Evolutionary conservation across 2,329 filamentous ascomycete species (phyloP), one percentile per base, ranked within the genome.

Genomic region (Emmonsia crescens): DNA sequence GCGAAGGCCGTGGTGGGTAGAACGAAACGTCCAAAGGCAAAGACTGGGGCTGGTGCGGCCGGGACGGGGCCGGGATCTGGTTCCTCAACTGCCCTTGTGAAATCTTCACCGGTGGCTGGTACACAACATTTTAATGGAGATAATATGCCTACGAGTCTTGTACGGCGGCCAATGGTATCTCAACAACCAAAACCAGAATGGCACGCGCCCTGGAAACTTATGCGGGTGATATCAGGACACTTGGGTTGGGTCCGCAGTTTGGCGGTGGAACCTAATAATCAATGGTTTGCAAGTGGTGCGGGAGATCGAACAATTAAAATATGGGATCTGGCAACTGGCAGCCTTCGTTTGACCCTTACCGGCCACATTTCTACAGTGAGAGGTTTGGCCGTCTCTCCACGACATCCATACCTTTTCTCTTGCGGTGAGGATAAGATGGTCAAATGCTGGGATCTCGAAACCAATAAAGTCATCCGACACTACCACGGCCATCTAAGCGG

Each of bases 351-450:
- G 65, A 96, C 93, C 0, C 78, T 97, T 64, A 97, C 93, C 1
- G 93, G 93, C 42, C 93, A 96, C 75, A 96, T 96, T 70, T 95
- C 90, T 57, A 95, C 91, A 4, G 92, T 96, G 0, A 86, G 92
- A 60, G 94, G 94, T 1, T 82, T 99, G 56, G 94, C 93, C 0
- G 90, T 99, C 8, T 96, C 91, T 24, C 89, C 92, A 19, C 82
- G 94, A 55, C 94, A 99, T 76, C 95, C 94, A 0, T 99, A 99
- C 72, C 83, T 99, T 10, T 99, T 99, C 76, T 96, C 91, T 12
- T 99, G 94, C 71, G 95, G 91, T 62, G 94, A 99, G 76, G 94
- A 99, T 75, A 99, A 99, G 80, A 96, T 96, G 92, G 94, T 99
- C 65, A 99, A 99, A 77, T 99, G 94, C 78, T 99, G 94, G 94